A percentile compares a stretch with the other conserved stretches of the same genome.
phyloP scores from a whole-genome alignment of 2,329 filamentous ascomycete genomes.

The Orbilia brochopaga region DNA sequence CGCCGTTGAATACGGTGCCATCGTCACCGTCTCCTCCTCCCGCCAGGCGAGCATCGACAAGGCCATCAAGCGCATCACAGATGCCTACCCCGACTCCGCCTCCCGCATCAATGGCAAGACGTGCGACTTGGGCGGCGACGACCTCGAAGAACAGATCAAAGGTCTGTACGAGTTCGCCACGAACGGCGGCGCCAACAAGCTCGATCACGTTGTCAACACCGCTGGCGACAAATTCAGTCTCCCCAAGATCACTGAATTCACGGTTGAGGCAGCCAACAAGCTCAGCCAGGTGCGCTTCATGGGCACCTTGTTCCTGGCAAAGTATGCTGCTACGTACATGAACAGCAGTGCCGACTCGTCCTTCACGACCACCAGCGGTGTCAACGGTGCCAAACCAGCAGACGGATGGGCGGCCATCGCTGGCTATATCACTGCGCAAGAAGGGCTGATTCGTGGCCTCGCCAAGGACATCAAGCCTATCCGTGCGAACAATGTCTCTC shows the following conservation, averaged over 20 bases:
- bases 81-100: constrained; percentile 59
- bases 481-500: constrained; percentile 68
- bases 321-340: constrained; percentile 61
- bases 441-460: constrained; percentile 64
- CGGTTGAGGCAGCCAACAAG: constrained; percentile 58
- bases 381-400: constrained; percentile 62
- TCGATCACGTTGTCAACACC: constrained; percentile 67
- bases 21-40: constrained; percentile 68
- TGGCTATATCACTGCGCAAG: constrained; percentile 62
- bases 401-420: constrained; percentile 60
- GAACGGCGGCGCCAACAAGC: constrained; percentile 54
- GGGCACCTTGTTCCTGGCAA: constrained; percentile 63
- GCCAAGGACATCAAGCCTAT: constrained; percentile 70
- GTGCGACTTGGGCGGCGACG: constrained; percentile 61
- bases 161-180: constrained; percentile 59
- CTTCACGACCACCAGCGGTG: constrained; percentile 66
- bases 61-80: constrained; percentile 61
- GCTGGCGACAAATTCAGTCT: constrained; percentile 62
- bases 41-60: constrained; percentile 61
- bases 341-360: constrained; percentile 59
- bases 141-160: constrained; percentile 62
- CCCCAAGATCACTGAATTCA: constrained; percentile 59
- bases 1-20: constrained; percentile 64
- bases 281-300: constrained; percentile 63
- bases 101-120: constrained; percentile 60